These are phyloP conservation scores for Scheffersomyces spartinae DNA, from an alignment of 805 yeast genomes.

Conservation along the genomic window DNA sequence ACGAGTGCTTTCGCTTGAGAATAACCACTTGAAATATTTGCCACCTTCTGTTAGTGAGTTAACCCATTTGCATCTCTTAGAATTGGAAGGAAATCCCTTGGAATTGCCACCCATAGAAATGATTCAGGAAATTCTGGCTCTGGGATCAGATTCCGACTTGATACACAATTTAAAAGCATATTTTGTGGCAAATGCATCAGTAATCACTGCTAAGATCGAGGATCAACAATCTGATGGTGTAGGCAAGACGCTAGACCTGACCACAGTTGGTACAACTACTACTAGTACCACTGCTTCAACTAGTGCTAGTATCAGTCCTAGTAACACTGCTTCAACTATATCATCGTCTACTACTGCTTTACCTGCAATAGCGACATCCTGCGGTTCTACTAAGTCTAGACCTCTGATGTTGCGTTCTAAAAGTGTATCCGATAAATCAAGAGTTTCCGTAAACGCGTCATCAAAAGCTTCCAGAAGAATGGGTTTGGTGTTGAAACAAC, in stretches of 20 bases:
- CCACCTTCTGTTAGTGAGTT: conserved; percentile 43
- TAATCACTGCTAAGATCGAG: conserved; percentile 17
- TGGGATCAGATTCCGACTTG: conserved; percentile 34
- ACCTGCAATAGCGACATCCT: conserved; percentile 6
- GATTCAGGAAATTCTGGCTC: conserved; percentile 21
- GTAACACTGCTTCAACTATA: too few species aligned
- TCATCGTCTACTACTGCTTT: conserved; percentile 3
- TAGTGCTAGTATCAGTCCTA: too few species aligned
- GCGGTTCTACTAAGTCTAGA: conserved; percentile 2
- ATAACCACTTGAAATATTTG: conserved; percentile 44
- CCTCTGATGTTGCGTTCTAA: conserved; percentile 16
- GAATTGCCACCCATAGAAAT: conserved; percentile 32
- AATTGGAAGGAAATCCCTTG: conserved; percentile 52
- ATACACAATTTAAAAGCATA: conserved; percentile 26
- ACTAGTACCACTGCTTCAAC: too few species aligned
- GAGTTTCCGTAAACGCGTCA: conserved; percentile 33
- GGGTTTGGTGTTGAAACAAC: conserved; percentile 54
- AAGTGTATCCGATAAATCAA: conserved; percentile 19
- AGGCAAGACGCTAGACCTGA: neutral
- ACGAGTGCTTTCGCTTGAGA: conserved; percentile 49
- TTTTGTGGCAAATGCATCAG: conserved; percentile 21
- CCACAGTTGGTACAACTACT: conserved; percentile 1
- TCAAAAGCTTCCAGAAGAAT: conserved; percentile 64
- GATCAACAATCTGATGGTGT: conserved; percentile 5
- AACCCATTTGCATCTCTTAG: conserved; percentile 42